These are phyloP conservation scores for Podosphaera aphanis DNA, from an alignment of 2,329 filamentous ascomycete genomes.

Conservation along the genomic window DNA sequence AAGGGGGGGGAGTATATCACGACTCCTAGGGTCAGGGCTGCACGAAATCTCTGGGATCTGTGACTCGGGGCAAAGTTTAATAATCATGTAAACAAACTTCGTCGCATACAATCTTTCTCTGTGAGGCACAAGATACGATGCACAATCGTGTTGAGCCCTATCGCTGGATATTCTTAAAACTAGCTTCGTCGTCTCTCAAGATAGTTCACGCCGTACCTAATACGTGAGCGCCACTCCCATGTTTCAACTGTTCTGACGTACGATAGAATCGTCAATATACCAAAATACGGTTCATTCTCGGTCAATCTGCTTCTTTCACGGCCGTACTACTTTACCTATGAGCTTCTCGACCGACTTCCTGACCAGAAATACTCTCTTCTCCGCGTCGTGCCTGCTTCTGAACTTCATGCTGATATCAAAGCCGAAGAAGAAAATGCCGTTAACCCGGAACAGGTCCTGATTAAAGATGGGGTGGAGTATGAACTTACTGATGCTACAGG, in stretches of 20 bases:
- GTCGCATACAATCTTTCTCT: too few species aligned
- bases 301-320: slow-evolving; percentile 77
- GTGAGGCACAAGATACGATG: slow-evolving; percentile 11
- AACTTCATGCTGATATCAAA: slow-evolving; percentile 64
- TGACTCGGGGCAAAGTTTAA: too few species aligned
- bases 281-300: slow-evolving; percentile 81
- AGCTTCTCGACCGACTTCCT: slow-evolving; percentile 50
- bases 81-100: too few species aligned
- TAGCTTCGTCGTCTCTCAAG: slow-evolving; percentile 33
- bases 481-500: slow-evolving; percentile 22
- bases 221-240: slow-evolving; percentile 22
- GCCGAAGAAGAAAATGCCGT: slow-evolving; percentile 21
- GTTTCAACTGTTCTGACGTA: slow-evolving; percentile 5
- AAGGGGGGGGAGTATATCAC: too few species aligned
- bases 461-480: slow-evolving; percentile 22
- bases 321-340: slow-evolving; percentile 78
- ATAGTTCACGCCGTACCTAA: slow-evolving; percentile 35
- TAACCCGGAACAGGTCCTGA: slow-evolving; percentile 19
- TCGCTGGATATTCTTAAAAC: slow-evolving; percentile 33
- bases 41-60: too few species aligned
- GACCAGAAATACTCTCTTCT: slow-evolving; percentile 43
- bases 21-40: too few species aligned
- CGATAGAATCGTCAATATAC: slow-evolving; percentile 56
- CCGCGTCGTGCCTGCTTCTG: slow-evolving; percentile 55
- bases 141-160: slow-evolving; percentile 27